phyloP scores from a whole-genome alignment of 345 rosid species.

The Salix udensis region DNA sequence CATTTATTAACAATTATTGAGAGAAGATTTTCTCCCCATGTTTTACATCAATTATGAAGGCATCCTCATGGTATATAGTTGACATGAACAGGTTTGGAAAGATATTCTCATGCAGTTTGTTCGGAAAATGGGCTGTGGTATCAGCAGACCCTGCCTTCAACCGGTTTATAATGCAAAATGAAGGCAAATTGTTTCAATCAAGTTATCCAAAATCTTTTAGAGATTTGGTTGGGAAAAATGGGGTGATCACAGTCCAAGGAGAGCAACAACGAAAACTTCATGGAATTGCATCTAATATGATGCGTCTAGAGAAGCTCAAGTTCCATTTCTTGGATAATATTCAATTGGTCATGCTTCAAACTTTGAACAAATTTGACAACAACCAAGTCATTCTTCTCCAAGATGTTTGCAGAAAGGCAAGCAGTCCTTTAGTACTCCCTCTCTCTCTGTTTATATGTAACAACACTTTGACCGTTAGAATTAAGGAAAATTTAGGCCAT shows the following conservation, averaged over 20 bases:
- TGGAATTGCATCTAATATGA: conserved; percentile 70
- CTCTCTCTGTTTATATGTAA: not conserved
- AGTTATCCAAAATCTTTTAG: conserved; percentile 85
- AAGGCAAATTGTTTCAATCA: conserved; percentile 75
- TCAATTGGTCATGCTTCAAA: conserved; percentile 51
- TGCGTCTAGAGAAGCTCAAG: conserved; percentile 71
- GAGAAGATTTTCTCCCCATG: not conserved
- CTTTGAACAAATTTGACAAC: conserved; percentile 34
- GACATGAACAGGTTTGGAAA: conserved; percentile 51
- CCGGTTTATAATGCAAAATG: conserved; percentile 69
- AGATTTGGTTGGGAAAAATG: conserved; percentile 80
- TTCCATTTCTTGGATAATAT: conserved; percentile 61
- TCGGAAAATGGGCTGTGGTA: conserved; percentile 70
- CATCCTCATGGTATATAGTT: not conserved
- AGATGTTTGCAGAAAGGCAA: conserved; percentile 80
- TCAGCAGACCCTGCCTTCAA: conserved; percentile 71
- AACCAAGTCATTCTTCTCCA: conserved; percentile 59
- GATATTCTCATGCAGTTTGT: conserved; percentile 72
- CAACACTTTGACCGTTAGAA: not conserved
- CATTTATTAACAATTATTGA: not conserved
- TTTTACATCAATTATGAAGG: not conserved
- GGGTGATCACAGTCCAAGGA: conserved; percentile 73
- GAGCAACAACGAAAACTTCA: conserved; percentile 75
- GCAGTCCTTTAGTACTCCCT: not conserved
- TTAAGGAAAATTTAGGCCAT: not conserved